Percentiles rank a stretch among this genome's conserved stretches.
Conservation (phyloP, 208 protist genomes). For the Leishmania tropica region DNA sequence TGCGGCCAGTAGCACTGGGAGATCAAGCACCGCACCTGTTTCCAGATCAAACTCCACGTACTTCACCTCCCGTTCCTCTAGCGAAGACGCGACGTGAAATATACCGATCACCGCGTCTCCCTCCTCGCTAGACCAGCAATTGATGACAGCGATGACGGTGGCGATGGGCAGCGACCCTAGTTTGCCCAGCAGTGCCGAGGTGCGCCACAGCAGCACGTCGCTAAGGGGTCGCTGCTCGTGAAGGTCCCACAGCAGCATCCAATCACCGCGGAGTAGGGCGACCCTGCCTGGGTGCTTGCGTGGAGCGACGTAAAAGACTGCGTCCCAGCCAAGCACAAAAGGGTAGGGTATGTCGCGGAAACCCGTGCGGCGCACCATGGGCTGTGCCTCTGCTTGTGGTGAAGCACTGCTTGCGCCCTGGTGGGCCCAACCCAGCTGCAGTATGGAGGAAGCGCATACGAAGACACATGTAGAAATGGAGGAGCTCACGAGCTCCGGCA, state of each 20-base stretch:
- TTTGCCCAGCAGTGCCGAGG: conserved; percentile 11
- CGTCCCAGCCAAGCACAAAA: conserved; percentile 62
- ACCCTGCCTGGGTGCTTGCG: conserved; percentile 32
- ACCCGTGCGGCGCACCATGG: conserved; percentile 32
- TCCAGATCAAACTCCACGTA: conserved; percentile 28
- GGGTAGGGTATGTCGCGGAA: conserved; percentile 61
- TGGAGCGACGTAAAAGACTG: conserved; percentile 62
- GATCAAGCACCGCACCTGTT: background rate
- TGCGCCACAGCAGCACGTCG: conserved; percentile 18
- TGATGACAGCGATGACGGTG: conserved; percentile 13
- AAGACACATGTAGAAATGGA: background rate
- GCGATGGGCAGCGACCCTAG: conserved; percentile 47
- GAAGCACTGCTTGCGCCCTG: conserved; percentile 23
- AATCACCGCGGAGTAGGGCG: conserved; percentile 45
- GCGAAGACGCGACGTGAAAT: conserved; percentile 18
- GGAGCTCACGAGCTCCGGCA: conserved; percentile 2
- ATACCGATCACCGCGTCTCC: conserved; percentile 11
- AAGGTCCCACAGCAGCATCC: conserved; percentile 68
- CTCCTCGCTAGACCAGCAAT: conserved; percentile 21
- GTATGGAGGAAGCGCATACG: conserved; percentile 6
- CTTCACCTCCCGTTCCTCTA: background rate
- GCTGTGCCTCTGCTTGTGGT: conserved; percentile 12
- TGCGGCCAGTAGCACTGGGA: background rate
- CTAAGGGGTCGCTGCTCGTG: conserved; percentile 6
- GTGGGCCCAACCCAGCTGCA: background rate